A percentile compares a stretch with the other conserved stretches of the same genome.
Conservation (phyloP, 140 eudicot species). For the Erigeron philadelphicus region DNA sequence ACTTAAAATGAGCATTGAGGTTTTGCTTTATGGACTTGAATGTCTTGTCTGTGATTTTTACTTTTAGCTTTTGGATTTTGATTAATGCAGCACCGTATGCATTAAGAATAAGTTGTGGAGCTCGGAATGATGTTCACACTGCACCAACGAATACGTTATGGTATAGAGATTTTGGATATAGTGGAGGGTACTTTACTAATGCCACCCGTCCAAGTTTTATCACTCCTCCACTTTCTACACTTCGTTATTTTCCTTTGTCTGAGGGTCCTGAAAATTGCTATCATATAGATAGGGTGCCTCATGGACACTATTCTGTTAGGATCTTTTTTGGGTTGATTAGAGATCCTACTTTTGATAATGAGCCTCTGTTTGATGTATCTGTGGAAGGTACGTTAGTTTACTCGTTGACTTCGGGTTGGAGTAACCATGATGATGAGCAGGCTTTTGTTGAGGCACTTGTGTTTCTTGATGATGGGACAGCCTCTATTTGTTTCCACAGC, state of each 20-base stretch:
- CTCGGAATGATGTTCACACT: slow-evolving; percentile 61
- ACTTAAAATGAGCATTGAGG: too few species aligned
- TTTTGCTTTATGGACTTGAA: neutral
- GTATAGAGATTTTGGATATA: slow-evolving; percentile 82
- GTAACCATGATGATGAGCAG: slow-evolving; percentile 76
- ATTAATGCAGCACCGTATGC: slow-evolving; percentile 67
- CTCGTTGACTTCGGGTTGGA: slow-evolving; percentile 84
- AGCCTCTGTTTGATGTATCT: slow-evolving; percentile 84
- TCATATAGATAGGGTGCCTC: slow-evolving; percentile 60
- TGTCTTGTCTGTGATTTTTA: neutral
- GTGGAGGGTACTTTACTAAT: slow-evolving; percentile 69
- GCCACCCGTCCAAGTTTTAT: slow-evolving; percentile 74
- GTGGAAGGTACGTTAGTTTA: slow-evolving; percentile 81
- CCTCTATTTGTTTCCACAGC: slow-evolving; percentile 87
- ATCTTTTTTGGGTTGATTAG: slow-evolving; percentile 62
- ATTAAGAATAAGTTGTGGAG: slow-evolving; percentile 87
- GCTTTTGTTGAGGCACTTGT: slow-evolving; percentile 70
- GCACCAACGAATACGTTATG: slow-evolving; percentile 76
- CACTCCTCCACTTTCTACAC: slow-evolving; percentile 58
- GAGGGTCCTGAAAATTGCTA: slow-evolving; percentile 96
- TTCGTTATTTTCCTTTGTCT: slow-evolving; percentile 82
- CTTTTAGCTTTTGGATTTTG: slow-evolving; percentile 19
- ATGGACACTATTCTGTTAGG: slow-evolving; percentile 69
- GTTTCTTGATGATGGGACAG: slow-evolving; percentile 76
- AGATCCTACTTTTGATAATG: slow-evolving; percentile 88